Base-by-base conservation (phyloP, 2,329 filamentous ascomycete species). In the Diplodia sapinea region DNA sequence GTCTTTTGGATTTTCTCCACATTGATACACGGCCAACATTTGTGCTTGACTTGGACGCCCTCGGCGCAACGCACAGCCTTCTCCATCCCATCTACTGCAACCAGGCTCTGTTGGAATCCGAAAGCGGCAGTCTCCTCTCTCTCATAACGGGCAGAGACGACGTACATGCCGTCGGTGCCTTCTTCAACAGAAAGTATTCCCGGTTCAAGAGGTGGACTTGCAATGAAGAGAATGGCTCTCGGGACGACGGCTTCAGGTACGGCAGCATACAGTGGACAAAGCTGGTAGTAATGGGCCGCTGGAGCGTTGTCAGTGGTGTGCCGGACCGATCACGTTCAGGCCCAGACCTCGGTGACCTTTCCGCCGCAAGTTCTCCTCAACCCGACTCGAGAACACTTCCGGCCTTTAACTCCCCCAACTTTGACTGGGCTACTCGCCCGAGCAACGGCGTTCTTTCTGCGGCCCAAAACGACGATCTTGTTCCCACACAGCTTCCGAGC, bases 281-380 rank as follows among this genome's bases (percentile, higher is more conserved):
- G 26, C 72, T 72, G 8, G 67, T 65, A 1, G 29, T 78, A 0
- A 68, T 71, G 4, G 69, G 71, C 23, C 72, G 73, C 61, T 73
- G 70, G 51, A 70, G 68, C 17, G 70, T 77, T n/a, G 67, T 78
- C n/a, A 77, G 74, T 59, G 76, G 75, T n/a, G 29, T 73, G 4
- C 67, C 50, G 29, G 49, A 62, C 4, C 38, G 13, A 12, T 29
- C 54, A 11, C 54, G 13, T 9, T 51, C 64, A 20, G 47, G 26
- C 9, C 6, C 17, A 6, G 23, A 20, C 2, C 17, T 47, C 17
- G 5, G 36, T 29, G 50, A 23, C 33, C 15, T 63, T 4, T 51
- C 31, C 4, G 43, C 43, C n/a, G 13, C 11, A 26, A 26, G 23
- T 11, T 43, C 47, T 7, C 36, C 47, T 6, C 29, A 49, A 15